Evolutionary conservation across 495 filamentous ascomycete genomes (phyloP).

Genomic region (Podospora bellae-mahoneyi): DNA sequence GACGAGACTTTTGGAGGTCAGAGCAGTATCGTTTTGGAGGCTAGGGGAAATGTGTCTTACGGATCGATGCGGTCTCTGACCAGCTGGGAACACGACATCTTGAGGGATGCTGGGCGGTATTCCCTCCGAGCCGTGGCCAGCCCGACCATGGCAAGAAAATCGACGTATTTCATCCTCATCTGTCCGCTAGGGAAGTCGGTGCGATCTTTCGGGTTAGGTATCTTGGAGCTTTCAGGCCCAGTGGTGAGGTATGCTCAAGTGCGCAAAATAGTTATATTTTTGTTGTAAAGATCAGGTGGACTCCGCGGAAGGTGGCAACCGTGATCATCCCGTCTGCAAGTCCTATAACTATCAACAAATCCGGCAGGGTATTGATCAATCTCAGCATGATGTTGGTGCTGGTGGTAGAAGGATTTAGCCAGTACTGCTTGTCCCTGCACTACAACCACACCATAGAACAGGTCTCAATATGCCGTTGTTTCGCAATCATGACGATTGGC

Average conservation of each 20-base stretch:
- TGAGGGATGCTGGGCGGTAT: not conserved
- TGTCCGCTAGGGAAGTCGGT: too few species aligned
- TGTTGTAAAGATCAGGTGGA: too few species aligned
- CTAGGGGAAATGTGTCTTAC: not conserved
- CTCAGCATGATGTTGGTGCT: not conserved
- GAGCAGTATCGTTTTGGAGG: slow-evolving; percentile 16
- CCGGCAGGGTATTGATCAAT: not conserved
- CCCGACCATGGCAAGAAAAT: not conserved
- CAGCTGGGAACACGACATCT: slow-evolving; percentile 2
- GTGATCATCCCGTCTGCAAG: not conserved
- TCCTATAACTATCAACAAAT: not conserved
- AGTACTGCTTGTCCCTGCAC: not conserved
- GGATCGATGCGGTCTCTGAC: slow-evolving; percentile 1
- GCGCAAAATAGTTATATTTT: too few species aligned
- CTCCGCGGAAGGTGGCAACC: not conserved
- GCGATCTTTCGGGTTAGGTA: too few species aligned
- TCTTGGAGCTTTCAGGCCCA: too few species aligned
- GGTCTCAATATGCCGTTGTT: not conserved
- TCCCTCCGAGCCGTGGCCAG: not conserved
- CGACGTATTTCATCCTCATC: not conserved
- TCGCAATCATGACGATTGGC: not conserved
- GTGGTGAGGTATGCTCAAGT: not conserved
- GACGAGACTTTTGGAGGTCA: slow-evolving; percentile 37
- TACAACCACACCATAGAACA: not conserved
- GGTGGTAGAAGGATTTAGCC: not conserved